phyloP scores from a whole-genome alignment of 2,329 filamentous ascomycete genomes.

The Fusarium sp. region DNA sequence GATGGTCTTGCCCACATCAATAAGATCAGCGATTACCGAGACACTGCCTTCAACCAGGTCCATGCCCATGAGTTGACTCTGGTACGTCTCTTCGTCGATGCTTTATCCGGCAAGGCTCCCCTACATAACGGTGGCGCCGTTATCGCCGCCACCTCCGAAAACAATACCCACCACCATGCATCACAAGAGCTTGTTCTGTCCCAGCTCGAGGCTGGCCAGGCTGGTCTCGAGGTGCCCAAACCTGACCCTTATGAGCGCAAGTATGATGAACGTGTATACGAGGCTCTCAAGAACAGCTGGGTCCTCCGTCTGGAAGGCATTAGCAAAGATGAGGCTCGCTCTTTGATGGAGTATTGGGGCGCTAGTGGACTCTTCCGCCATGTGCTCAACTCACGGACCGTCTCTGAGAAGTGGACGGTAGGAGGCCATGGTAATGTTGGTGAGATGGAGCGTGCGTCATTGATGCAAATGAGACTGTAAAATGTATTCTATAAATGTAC shows the following conservation, averaged over 20 bases:
- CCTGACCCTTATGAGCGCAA: constrained; percentile 65
- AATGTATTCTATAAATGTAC: constrained; percentile 48
- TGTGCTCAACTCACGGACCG: constrained; percentile 74
- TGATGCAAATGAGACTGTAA: constrained; percentile 61
- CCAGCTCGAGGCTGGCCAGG: constrained; percentile 61
- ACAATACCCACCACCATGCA: constrained; percentile 73
- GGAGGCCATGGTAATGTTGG: constrained; percentile 84
- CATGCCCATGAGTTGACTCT: constrained; percentile 88
- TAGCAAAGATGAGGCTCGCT: constrained; percentile 77
- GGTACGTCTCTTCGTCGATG: constrained; percentile 78
- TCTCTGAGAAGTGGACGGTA: constrained; percentile 86
- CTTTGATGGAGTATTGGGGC: constrained; percentile 93
- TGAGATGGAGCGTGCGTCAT: constrained; percentile 79
- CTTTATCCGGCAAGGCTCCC: constrained; percentile 69
- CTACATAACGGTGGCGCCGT: constrained; percentile 82
- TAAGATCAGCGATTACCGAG: constrained; percentile 79
- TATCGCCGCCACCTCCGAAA: constrained; percentile 77
- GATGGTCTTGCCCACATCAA: constrained; percentile 88
- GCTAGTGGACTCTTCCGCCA: constrained; percentile 82
- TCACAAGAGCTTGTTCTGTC: constrained; percentile 76
- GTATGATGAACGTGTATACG: constrained; percentile 69
- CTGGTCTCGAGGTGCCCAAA: constrained; percentile 52
- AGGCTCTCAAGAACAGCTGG: constrained; percentile 61
- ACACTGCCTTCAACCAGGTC: constrained; percentile 75
- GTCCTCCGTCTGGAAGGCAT: constrained; percentile 73